These are phyloP conservation scores for Harringtonia aguacate DNA, from an alignment of 2,329 filamentous ascomycete species.

Conservation along the genomic window DNA sequence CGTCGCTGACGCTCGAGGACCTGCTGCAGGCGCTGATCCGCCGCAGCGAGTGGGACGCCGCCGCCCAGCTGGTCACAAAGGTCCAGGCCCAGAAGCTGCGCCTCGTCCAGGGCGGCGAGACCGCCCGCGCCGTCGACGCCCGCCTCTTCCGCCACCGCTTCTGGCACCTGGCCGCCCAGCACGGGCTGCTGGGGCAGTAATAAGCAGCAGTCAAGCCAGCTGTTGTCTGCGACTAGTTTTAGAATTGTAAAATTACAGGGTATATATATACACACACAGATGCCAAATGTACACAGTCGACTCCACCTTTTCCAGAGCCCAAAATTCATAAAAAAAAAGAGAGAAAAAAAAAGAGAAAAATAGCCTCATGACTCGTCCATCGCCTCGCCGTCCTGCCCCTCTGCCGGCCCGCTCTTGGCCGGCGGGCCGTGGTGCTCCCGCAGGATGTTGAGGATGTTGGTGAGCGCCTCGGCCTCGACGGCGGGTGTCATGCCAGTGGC, in stretches of 20 bases:
- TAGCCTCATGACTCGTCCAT: conserved; percentile 19
- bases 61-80: conserved; percentile 15
- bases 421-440: conserved; percentile 6
- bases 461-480: conserved; percentile 26
- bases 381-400: conserved; percentile 5
- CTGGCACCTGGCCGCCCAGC: conserved; percentile 33
- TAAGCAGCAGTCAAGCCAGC: neutral
- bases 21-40: conserved; percentile 24
- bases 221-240: neutral
- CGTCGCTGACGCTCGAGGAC: conserved; percentile 30
- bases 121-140: neutral
- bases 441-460: conserved; percentile 12
- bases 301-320: neutral
- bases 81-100: conserved; percentile 14
- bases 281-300: too few relatives aligned
- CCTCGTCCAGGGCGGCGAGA: neutral
- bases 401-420: neutral
- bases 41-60: conserved; percentile 13
- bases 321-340: neutral
- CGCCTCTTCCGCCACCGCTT: conserved; percentile 38
- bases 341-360: neutral
- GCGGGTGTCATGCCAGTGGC: conserved; percentile 16
- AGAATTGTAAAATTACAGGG: neutral
- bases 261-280: too few relatives aligned
- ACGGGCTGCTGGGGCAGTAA: conserved; percentile 24